Conservation (phyloP, 441 rosid genomes). For the Adansonia rubrostipa region DNA sequence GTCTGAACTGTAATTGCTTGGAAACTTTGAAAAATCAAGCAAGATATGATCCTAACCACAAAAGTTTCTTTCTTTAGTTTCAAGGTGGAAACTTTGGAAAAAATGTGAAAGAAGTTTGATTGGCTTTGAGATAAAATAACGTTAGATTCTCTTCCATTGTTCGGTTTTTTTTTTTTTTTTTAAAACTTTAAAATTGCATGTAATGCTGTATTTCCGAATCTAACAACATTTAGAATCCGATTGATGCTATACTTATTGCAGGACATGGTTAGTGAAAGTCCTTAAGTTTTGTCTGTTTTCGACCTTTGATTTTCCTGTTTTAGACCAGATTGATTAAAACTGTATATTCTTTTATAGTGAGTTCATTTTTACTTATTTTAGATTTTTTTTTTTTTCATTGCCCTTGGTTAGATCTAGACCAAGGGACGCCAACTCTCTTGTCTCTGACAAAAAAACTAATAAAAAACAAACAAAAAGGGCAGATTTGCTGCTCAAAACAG, state of each 20-base stretch:
- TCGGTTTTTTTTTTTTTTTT: conserved; percentile 16
- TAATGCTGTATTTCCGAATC: conserved; percentile 37
- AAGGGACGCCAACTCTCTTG: conserved; percentile 23
- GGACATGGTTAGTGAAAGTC: conserved; percentile 39
- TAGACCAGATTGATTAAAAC: conserved; percentile 29
- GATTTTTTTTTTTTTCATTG: conserved; percentile 19
- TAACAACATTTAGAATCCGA: conserved; percentile 41
- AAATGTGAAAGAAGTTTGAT: conserved; percentile 26
- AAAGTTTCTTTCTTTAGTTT: conserved; percentile 47
- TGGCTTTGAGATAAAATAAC: conserved; percentile 31
- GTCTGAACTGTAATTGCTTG: conserved; percentile 31
- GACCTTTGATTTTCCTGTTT: conserved; percentile 42
- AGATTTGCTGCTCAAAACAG: conserved; percentile 31
- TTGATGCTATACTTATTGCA: conserved; percentile 33
- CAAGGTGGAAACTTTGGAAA: conserved; percentile 35
- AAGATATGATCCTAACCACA: conserved; percentile 42
- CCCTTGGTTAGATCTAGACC: conserved; percentile 40
- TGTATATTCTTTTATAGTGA: conserved; percentile 20
- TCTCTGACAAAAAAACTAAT: conserved; percentile 31
- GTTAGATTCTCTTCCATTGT: conserved; percentile 33
- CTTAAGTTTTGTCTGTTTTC: conserved; percentile 43
- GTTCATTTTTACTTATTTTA: conserved; percentile 18
- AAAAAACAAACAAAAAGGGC: conserved; percentile 26
- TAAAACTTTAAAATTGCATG: neutral
- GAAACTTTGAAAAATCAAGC: conserved; percentile 28